phyloP scores from a whole-genome alignment of 2,329 filamentous ascomycete species.

The Hymenoscyphus fraxineus region DNA sequence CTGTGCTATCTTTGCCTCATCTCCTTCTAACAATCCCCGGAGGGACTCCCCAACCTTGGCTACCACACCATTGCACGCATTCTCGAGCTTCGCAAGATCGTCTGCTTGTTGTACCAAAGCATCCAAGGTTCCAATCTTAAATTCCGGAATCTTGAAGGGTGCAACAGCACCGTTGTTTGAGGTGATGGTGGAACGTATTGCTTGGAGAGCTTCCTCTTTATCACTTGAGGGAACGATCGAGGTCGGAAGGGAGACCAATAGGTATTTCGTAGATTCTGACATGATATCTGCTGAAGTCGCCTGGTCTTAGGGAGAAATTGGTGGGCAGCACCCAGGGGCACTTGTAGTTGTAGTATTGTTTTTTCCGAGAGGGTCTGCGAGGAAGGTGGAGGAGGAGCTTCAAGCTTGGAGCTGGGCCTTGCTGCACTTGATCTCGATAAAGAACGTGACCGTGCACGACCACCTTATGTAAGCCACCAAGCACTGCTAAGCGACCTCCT shows the following conservation, averaged over 20 bases:
- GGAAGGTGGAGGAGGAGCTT: conserved; percentile 15
- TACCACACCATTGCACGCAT: conserved; percentile 75
- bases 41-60: conserved; percentile 61
- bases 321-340: conserved; percentile 15
- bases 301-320: conserved; percentile 12
- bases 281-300: conserved; percentile 23
- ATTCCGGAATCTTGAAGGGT: conserved; percentile 81
- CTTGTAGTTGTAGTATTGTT: conserved; percentile 12
- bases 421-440: conserved; percentile 7
- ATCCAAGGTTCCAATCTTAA: conserved; percentile 97
- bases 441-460: conserved; percentile 12
- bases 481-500: background rate
- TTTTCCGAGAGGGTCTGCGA: conserved; percentile 5
- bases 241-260: conserved; percentile 84
- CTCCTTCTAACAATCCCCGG: conserved; percentile 33
- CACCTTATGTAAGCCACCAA: conserved; percentile 8
- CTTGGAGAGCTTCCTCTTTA: conserved; percentile 74
- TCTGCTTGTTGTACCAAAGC: conserved; percentile 94
- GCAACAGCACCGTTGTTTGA: conserved; percentile 71
- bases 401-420: conserved; percentile 16
- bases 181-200: conserved; percentile 68
- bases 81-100: conserved; percentile 84
- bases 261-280: conserved; percentile 56
- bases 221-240: conserved; percentile 79
- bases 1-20: conserved; percentile 60